Conservation (phyloP, 1,284 basidiomycete species). For the Ustilago cynodontis region DNA sequence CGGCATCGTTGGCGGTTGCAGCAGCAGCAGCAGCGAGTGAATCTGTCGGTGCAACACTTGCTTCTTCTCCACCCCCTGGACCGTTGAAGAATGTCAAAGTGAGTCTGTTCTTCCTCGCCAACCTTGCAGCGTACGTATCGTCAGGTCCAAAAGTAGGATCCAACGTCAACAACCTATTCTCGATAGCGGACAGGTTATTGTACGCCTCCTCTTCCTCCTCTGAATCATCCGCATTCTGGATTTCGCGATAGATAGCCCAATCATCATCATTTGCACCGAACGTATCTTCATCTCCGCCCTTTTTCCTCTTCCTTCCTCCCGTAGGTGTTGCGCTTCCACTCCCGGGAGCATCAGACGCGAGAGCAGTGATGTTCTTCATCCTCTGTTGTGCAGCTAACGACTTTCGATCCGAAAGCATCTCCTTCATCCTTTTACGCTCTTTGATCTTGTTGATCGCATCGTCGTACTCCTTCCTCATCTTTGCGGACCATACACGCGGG, state of each 20-base stretch:
- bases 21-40: not conserved
- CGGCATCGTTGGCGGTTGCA: conserved; percentile 66
- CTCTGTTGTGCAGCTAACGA: conserved; percentile 93
- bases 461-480: conserved; percentile 61
- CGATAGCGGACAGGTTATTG: conserved; percentile 79
- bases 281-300: conserved; percentile 79
- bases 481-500: conserved; percentile 58
- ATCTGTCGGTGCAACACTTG: conserved; percentile 19
- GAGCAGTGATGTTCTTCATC: conserved; percentile 95
- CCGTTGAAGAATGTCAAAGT: conserved; percentile 82
- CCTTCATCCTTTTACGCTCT: conserved; percentile 83
- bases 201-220: conserved; percentile 96
- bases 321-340: conserved; percentile 45
- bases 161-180: conserved; percentile 83
- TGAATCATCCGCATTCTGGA: conserved; percentile 86
- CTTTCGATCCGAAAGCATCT: conserved; percentile 89
- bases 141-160: conserved; percentile 86
- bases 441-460: conserved; percentile 84
- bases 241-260: conserved; percentile 98
- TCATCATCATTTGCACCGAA: conserved; percentile 96
- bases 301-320: conserved; percentile 50
- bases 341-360: conserved; percentile 77
- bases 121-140: conserved; percentile 83
- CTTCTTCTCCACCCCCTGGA: conserved; percentile 53
- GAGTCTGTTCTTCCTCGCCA: conserved; percentile 82